A percentile compares a stretch with the other conserved stretches of the same genome.
Conservation (phyloP, 2,329 filamentous ascomycete genomes). For the Cordyceps fumosorosea region DNA sequence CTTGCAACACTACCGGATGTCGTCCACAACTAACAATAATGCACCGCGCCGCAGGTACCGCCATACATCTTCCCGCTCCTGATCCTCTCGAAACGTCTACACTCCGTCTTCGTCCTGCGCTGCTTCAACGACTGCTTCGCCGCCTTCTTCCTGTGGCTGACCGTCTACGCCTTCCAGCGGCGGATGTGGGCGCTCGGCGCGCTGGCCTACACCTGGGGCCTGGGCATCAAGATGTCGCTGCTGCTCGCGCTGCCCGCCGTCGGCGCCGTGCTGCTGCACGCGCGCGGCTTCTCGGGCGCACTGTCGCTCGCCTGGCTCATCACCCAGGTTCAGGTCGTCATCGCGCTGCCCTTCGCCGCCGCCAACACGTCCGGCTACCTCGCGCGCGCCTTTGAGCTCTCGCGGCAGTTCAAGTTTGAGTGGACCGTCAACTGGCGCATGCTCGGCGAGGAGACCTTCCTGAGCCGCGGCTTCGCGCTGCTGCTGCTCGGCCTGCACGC, state of each 20-base stretch:
- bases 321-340: conserved; percentile 65
- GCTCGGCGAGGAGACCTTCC: conserved; percentile 74
- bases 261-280: conserved; percentile 68
- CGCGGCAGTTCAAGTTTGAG: conserved; percentile 85
- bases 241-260: conserved; percentile 78
- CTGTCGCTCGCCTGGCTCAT: conserved; percentile 67
- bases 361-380: conserved; percentile 66
- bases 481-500: conserved; percentile 60
- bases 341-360: conserved; percentile 61
- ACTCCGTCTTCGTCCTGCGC: conserved; percentile 87
- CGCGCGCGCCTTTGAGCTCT: conserved; percentile 81
- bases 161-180: conserved; percentile 73
- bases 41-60: conserved; percentile 50
- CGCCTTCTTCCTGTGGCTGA: conserved; percentile 71
- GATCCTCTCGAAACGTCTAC: conserved; percentile 81
- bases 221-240: conserved; percentile 94
- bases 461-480: conserved; percentile 61
- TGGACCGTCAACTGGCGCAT: conserved; percentile 99
- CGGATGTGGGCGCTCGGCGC: conserved; percentile 67
- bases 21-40: not conserved
- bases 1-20: not conserved
- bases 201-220: conserved; percentile 65
- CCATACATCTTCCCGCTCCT: conserved; percentile 84
- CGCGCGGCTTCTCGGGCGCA: conserved; percentile 57
- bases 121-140: conserved; percentile 97